These are phyloP conservation scores for Saccharomyces jurei DNA, from an alignment of 805 yeast species.

Conservation along the genomic window DNA sequence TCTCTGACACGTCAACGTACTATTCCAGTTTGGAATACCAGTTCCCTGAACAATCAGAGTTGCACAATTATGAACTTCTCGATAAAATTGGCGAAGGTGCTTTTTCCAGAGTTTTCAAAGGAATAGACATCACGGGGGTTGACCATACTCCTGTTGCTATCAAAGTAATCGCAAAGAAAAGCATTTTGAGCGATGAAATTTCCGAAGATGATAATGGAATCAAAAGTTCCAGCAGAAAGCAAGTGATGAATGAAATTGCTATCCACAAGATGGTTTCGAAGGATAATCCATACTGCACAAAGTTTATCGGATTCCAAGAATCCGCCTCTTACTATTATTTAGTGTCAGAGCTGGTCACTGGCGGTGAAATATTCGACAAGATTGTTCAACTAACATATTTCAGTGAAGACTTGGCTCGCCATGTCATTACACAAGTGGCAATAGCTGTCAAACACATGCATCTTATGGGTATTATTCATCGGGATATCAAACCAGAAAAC, in stretches of 20 bases:
- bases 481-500: slow-evolving; percentile 77
- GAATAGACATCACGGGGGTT: slow-evolving; percentile 19
- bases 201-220: slow-evolving; percentile 7
- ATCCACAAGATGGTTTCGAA: slow-evolving; percentile 56
- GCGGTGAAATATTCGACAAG: slow-evolving; percentile 64
- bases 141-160: slow-evolving; percentile 35
- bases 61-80: slow-evolving; percentile 33
- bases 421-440: slow-evolving; percentile 53
- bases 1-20: neutral
- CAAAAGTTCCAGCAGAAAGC: slow-evolving; percentile 31
- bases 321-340: slow-evolving; percentile 52
- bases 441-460: slow-evolving; percentile 60
- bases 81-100: slow-evolving; percentile 73
- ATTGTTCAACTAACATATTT: slow-evolving; percentile 57
- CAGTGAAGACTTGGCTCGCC: slow-evolving; percentile 54
- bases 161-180: slow-evolving; percentile 52
- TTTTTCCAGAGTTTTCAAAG: slow-evolving; percentile 67
- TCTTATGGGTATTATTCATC: slow-evolving; percentile 65
- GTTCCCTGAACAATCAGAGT: slow-evolving; percentile 31
- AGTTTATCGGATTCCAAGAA: slow-evolving; percentile 56
- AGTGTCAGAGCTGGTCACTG: slow-evolving; percentile 58
- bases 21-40: slow-evolving; percentile 14
- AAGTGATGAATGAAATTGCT: slow-evolving; percentile 71
- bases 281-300: slow-evolving; percentile 43
- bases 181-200: slow-evolving; percentile 48